phyloP scores from a whole-genome alignment of 192 early-diverging fungal genomes.

The Borealophlyctis nickersoniae region DNA sequence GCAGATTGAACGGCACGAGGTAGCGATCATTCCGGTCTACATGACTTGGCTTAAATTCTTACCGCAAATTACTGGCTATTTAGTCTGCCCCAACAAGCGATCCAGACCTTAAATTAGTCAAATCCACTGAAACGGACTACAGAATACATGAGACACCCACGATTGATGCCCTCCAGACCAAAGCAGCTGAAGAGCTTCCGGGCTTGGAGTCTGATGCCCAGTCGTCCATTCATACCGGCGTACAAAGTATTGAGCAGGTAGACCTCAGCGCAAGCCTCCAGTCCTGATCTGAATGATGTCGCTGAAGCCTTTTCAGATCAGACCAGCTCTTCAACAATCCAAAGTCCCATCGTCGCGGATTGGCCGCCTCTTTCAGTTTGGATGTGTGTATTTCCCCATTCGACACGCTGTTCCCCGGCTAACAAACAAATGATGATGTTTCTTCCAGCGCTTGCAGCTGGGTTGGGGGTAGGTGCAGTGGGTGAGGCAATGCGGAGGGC shows the following conservation, averaged over 20 bases:
- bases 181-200: not conserved
- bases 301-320: not conserved
- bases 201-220: not conserved
- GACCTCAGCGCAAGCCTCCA: not conserved
- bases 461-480: slow-evolving; percentile 69
- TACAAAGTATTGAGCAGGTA: not conserved
- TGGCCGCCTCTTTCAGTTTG: slow-evolving; percentile 79
- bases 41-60: too few relatives aligned
- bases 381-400: slow-evolving; percentile 35
- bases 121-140: too few relatives aligned
- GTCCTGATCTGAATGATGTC: not conserved
- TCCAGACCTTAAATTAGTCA: too few relatives aligned
- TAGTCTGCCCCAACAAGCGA: too few relatives aligned
- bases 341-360: slow-evolving; percentile 74
- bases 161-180: not conserved
- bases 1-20: too few relatives aligned
- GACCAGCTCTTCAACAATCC: slow-evolving; percentile 7
- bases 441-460: slow-evolving; percentile 54
- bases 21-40: too few relatives aligned
- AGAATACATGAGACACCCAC: not conserved
- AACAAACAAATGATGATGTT: not conserved
- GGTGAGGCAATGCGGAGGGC: slow-evolving; percentile 62
- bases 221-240: not conserved
- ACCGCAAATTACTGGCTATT: too few relatives aligned
- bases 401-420: not conserved